Evolutionary conservation across 805 yeast species (phyloP), one percentile per base, ranked within the genome.

Genomic region (Danielia reshetovae): DNA sequence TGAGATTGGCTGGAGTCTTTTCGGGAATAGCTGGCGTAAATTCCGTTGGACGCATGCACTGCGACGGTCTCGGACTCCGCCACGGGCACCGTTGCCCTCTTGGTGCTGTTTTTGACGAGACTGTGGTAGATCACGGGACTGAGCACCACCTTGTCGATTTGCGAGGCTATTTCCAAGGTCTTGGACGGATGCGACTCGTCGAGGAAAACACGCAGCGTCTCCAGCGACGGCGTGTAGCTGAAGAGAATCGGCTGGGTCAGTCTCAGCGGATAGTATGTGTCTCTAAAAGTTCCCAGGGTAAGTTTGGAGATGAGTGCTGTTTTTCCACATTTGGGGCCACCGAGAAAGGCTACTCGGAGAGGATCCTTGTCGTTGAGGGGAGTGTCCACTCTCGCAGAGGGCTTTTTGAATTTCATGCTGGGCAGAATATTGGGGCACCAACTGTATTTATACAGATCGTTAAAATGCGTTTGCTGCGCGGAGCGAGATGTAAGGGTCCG

Each of bases 251-350:
- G 76, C 4, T 74, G 74, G 38, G 79, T 77, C 36, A 69, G 73
- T 28, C 73, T 64, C 3, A 90, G 84, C 4, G 93, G 94, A 48
- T 84, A 84, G 52, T 84, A 81, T 0, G 83, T 82, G 39, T 81
- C 88, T 32, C 77, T 67, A 36, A 72, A 77, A 17, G 65, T 63
- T 17, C 72, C 71, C 14, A 71, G 58, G 2, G 70, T 62, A 11
- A 79, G 45, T 31, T 72, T 60, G 34, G 77, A 70, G 9, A 77
- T 70, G 24, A 75, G 62, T 0, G 83, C 68, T 3, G 85, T 73
- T 49, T 80, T 80, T 8, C 87, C 87, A 0, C 75, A 68, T 12
- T 65, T 64, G 9, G 74, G 64, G 0, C 74, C 83, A 0, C 87
- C 87, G 3, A 80, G 51, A 1, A 80, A 67, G 0, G 82, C 85